phyloP scores from a whole-genome alignment of 2,329 filamentous ascomycete genomes.

The Fonsecaea nubica region DNA sequence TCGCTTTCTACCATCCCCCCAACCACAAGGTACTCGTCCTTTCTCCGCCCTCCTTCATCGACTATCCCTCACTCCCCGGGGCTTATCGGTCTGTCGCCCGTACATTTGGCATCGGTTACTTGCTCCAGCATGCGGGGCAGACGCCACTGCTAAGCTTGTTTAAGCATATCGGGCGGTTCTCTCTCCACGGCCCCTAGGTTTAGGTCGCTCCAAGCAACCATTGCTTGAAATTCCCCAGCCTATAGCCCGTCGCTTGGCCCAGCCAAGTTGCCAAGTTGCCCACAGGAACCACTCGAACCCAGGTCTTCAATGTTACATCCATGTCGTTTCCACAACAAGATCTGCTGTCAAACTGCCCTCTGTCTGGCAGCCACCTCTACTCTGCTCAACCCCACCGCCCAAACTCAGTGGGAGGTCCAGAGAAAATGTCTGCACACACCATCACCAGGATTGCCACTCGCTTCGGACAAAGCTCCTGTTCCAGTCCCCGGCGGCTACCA shows the following conservation, averaged over 20 bases:
- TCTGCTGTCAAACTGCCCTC: constrained; percentile 3
- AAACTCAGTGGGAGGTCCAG: constrained; percentile 2
- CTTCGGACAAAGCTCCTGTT: constrained; percentile 20
- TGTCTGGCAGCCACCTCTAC: constrained; percentile 2
- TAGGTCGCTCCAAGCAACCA: background rate
- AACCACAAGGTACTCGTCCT: background rate
- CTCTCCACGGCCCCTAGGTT: background rate
- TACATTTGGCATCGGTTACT: background rate
- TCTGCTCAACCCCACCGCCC: constrained; percentile 9
- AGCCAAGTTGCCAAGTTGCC: background rate
- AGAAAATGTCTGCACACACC: background rate
- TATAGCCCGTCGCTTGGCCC: background rate
- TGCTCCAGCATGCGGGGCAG: constrained; percentile 1
- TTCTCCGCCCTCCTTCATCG: background rate
- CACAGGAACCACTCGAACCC: background rate
- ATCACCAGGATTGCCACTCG: constrained; percentile 11
- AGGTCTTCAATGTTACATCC: background rate
- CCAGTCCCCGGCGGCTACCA: constrained; percentile 9
- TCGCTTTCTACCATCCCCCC: background rate
- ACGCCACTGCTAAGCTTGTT: constrained; percentile 14
- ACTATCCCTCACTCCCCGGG: background rate
- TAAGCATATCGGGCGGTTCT: constrained; percentile 5
- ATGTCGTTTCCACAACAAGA: background rate
- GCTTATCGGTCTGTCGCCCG: background rate
- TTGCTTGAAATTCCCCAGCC: background rate